Base-by-base conservation (phyloP, 176 grass and related monocot genomes). In the Bromus sterilis region DNA sequence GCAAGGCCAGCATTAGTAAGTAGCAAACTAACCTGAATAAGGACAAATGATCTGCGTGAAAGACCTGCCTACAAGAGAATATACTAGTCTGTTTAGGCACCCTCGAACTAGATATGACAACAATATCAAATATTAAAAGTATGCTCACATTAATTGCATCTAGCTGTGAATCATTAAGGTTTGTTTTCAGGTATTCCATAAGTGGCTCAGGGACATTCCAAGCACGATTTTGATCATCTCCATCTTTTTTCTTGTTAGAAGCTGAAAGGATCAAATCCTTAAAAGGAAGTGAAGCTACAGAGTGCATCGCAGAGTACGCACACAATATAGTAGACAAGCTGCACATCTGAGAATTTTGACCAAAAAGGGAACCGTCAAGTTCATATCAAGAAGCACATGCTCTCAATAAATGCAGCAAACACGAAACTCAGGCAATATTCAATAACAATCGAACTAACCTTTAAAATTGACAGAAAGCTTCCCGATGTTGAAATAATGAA, bases 271-370 rank as follows among this genome's bases (percentile, higher is more conserved):
- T 98, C 65, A 92, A 83, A 79, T 94, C 92, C 87, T 89, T 94
- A 75, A 94, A 98, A 86, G 95, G 92, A 83, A 94, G 86, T 77
- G 78, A 89, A 43, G 88, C 73, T 76, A 98, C 56, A 76, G 95
- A 98, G 71, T 94, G 86, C 87, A 98, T 55, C 42, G 78, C 95
- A 67, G 84, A 63, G 67, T 84, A 98, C 88, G 94, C 95, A 70
- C 92, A 80, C 66, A 93, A 87, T 79, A 98, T 94, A 32, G 95
- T 98, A 26, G 95, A 98, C 78, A 98, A 91, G 71, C 90, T 98
- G 82, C 95, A 98, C 33, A 98, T 76, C 95, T 94, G 81, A 83
- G 29, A 82, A 88, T 72, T 36, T 78, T 61, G 32, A 67, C 70
- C 44, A 83, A 33, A 88, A 85, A 72, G 84, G 40, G 29, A 66